phyloP scores from a whole-genome alignment of 2,329 filamentous ascomycete species.

The Xylariaceae sp. region DNA sequence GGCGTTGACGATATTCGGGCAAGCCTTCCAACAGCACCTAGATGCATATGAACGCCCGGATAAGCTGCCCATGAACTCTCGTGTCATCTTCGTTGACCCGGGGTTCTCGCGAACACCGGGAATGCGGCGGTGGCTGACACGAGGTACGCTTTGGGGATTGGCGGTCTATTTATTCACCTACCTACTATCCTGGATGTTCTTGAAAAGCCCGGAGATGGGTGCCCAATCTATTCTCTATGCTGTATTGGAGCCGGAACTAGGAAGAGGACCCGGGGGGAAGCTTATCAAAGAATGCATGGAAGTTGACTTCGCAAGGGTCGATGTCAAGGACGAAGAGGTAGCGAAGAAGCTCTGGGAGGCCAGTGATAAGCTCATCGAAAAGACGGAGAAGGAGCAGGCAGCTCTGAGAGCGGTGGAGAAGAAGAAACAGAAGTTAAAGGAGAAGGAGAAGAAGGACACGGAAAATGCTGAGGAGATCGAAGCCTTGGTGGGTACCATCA shows the following conservation, averaged over 20 bases:
- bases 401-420: constrained; percentile 42
- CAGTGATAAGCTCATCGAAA: constrained; percentile 82
- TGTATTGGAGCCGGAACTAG: constrained; percentile 77
- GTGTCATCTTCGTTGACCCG: constrained; percentile 86
- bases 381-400: constrained; percentile 78
- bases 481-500: constrained; percentile 34
- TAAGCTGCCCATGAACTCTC: constrained; percentile 76
- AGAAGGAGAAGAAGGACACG: constrained; percentile 35
- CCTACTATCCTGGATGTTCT: constrained; percentile 79
- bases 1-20: constrained; percentile 85
- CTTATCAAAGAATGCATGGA: constrained; percentile 88
- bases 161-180: constrained; percentile 76
- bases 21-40: constrained; percentile 90
- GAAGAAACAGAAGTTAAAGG: constrained; percentile 42
- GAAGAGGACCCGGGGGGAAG: constrained; percentile 66
- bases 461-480: constrained; percentile 37
- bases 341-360: constrained; percentile 90
- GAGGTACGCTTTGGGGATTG: constrained; percentile 81
- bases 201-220: constrained; percentile 83
- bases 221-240: constrained; percentile 87
- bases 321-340: constrained; percentile 76
- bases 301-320: constrained; percentile 69
- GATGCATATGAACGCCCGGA: constrained; percentile 84
- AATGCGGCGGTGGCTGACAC: constrained; percentile 82
- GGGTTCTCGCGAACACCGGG: constrained; percentile 84